Base-by-base conservation (phyloP, 139 green algal species). In the Coelastrella sp. region DNA sequence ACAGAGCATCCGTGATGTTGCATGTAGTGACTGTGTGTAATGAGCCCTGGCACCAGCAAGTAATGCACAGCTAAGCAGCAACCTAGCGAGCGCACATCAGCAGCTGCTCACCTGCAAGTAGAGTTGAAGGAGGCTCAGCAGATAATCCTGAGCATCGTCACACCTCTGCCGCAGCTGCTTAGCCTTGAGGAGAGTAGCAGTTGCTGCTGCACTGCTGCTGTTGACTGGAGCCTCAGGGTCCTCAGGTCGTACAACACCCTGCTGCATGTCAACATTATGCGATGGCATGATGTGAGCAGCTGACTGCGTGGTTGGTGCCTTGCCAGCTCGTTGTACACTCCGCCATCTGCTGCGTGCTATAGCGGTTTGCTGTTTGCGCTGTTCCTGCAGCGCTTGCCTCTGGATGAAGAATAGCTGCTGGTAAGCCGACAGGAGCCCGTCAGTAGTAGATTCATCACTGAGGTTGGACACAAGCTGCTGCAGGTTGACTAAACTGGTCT, bases 111-210 rank as follows among this genome's bases (percentile, higher is more conserved):
- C 75, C 75, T 72, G 51, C 75, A 82, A 53, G 34, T 71, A 35
- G 27, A 21, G 21, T 17, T 71, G 51, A 6, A 82, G 51, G 3
- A 82, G 53, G 3, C 23, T n/a, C 21, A 82, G 11, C 34, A 82
- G 75, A 2, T 45, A 71, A 45, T 82, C 75, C 35, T 82, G 53
- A 40, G 75, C 75, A 57, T 82, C 75, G 30, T 82, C 75, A 57
- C 25, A 37, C 23, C 7, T 38, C 13, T 40, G 25, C 6, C 75
- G 51, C 75, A 82, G 34, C 38, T 82, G 75, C 11, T 64, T 64
- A 34, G 67, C 48, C 30, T 51, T 8, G 13, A 17, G 1, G 21
- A 81, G 32, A 11, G 66, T 7, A 1, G 30, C n/a, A 79, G 23
- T 8, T 30, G 8, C 41, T 80, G 72, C 45, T 48, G 45, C 23